Conservation (phyloP, 2,329 filamentous ascomycete species). For the Claviceps arundinis region DNA sequence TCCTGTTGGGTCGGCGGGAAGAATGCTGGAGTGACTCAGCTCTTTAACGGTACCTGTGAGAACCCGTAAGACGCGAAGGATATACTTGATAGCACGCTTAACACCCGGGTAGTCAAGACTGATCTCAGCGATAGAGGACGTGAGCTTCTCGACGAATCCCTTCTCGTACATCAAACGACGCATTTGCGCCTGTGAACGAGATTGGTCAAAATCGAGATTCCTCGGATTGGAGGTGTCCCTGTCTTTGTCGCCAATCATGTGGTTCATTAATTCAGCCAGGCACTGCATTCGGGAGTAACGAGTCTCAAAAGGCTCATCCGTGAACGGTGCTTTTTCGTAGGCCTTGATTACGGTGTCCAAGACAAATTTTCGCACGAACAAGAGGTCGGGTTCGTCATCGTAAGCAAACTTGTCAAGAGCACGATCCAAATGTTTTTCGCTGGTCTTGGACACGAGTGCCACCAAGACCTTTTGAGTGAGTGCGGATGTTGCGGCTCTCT, state of each 20-base stretch:
- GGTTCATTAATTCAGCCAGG: conserved; percentile 81
- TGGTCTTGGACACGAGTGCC: conserved; percentile 76
- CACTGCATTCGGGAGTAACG: conserved; percentile 82
- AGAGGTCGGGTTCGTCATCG: conserved; percentile 69
- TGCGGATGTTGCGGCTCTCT: conserved; percentile 69
- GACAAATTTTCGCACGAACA: conserved; percentile 90
- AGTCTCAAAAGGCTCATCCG: conserved; percentile 65
- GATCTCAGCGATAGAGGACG: conserved; percentile 84
- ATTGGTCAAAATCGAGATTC: conserved; percentile 25
- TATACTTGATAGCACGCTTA: conserved; percentile 91
- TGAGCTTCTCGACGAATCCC: conserved; percentile 79
- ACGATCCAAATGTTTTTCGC: conserved; percentile 54
- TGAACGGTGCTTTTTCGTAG: conserved; percentile 75
- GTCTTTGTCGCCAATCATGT: conserved; percentile 75
- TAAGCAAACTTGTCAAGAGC: conserved; percentile 45
- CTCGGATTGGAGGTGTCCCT: conserved; percentile 37
- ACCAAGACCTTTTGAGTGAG: conserved; percentile 82
- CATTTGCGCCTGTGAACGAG: conserved; percentile 65
- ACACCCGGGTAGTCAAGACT: conserved; percentile 89
- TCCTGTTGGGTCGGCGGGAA: conserved; percentile 52
- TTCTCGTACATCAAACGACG: conserved; percentile 97
- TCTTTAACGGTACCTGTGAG: conserved; percentile 78
- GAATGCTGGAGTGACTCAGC: conserved; percentile 68
- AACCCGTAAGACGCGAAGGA: conserved; percentile 76
- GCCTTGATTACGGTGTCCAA: conserved; percentile 85